phyloP scores from a whole-genome alignment of 352 stramenopile species.

The Phytophthora cryptogea region DNA sequence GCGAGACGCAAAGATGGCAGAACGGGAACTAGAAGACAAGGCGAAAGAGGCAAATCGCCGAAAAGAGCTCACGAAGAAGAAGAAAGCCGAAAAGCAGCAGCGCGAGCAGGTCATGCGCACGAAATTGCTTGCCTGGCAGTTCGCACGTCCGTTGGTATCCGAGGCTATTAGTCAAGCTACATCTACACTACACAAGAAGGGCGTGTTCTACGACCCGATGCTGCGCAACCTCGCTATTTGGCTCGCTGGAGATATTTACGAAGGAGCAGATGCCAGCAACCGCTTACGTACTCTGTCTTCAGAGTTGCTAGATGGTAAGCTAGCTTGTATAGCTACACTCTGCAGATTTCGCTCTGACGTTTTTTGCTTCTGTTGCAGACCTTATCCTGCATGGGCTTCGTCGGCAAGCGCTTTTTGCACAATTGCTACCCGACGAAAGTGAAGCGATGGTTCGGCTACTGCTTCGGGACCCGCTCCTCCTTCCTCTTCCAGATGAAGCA shows the following conservation, averaged over 20 bases:
- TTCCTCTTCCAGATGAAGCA: slow-evolving; percentile 25
- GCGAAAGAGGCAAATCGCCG: slow-evolving; percentile 49
- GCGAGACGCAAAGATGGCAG: slow-evolving; percentile 38
- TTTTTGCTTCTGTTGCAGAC: slow-evolving; percentile 29
- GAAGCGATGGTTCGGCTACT: slow-evolving; percentile 57
- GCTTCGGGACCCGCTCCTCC: slow-evolving; percentile 48
- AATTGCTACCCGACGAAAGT: slow-evolving; percentile 45
- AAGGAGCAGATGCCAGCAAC: slow-evolving; percentile 46
- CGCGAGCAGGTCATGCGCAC: slow-evolving; percentile 49
- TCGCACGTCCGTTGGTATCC: slow-evolving; percentile 51
- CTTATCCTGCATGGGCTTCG: slow-evolving; percentile 50
- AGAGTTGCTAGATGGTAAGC: slow-evolving; percentile 52
- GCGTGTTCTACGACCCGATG: slow-evolving; percentile 74
- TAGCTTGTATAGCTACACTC: neutral
- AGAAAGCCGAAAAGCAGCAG: slow-evolving; percentile 45
- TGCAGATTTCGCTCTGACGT: neutral
- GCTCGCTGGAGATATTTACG: slow-evolving; percentile 49
- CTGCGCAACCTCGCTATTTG: slow-evolving; percentile 52
- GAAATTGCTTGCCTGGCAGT: slow-evolving; percentile 67
- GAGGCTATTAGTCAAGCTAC: slow-evolving; percentile 40
- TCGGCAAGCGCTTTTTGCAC: slow-evolving; percentile 49
- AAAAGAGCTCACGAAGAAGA: slow-evolving; percentile 57
- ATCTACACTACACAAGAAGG: slow-evolving; percentile 39
- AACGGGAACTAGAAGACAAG: slow-evolving; percentile 58
- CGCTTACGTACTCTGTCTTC: slow-evolving; percentile 39